Conservation (phyloP, 257 asterid species). For the Apocynum venetum region DNA sequence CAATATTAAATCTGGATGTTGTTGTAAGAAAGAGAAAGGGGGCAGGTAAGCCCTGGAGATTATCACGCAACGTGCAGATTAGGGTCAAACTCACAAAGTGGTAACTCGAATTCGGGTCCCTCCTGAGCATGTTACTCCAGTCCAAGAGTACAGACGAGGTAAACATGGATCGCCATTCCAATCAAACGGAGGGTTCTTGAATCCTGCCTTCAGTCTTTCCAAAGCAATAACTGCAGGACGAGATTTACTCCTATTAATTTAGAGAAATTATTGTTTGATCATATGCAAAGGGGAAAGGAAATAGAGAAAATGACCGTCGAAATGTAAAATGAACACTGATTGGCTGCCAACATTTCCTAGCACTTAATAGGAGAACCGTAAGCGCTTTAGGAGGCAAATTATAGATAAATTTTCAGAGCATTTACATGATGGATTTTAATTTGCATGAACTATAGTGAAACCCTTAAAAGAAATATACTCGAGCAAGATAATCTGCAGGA, state of each 20-base stretch:
- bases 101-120: constrained; percentile 64
- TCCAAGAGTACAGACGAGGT: constrained; percentile 74
- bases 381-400: neutral
- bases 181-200: constrained; percentile 72
- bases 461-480: neutral
- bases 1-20: constrained; percentile 2
- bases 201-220: constrained; percentile 52
- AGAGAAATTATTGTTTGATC: neutral
- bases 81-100: constrained; percentile 59
- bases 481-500: neutral
- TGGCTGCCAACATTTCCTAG: neutral
- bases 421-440: neutral
- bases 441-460: neutral
- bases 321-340: constrained; percentile 6
- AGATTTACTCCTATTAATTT: constrained; percentile 1
- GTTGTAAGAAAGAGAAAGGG: neutral
- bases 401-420: neutral
- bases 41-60: neutral
- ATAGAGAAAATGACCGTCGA: neutral
- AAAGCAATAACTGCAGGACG: constrained; percentile 62
- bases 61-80: neutral
- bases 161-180: constrained; percentile 98
- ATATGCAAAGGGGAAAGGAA: neutral
- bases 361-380: neutral
- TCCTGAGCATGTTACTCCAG: constrained; percentile 78